Percentiles rank a stretch among this genome's conserved stretches.
phyloP scores from a whole-genome alignment of 176 grass and related monocot species.

The Rhynchospora tenuis region DNA sequence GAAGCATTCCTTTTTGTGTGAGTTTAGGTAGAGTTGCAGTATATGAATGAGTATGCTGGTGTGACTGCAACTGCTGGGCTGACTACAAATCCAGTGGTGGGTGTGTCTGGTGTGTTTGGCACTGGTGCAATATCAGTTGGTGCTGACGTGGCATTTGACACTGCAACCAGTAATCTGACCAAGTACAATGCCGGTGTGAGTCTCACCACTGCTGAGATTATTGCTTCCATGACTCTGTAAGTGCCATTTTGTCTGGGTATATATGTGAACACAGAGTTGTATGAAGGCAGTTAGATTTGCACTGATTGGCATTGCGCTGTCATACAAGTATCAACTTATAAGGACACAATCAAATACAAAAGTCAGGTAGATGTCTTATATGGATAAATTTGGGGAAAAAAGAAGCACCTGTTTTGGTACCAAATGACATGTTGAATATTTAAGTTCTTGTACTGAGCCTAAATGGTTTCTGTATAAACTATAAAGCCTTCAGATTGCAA shows the following conservation, averaged over 20 bases:
- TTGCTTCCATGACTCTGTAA: constrained; percentile 65
- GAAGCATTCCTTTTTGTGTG: constrained; percentile 3
- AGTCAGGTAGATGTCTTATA: too few species aligned
- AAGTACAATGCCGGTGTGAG: constrained; percentile 75
- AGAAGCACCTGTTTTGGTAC: background rate
- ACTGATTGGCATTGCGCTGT: background rate
- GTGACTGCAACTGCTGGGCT: constrained; percentile 56
- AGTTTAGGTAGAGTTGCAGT: constrained; percentile 66
- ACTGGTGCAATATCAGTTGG: constrained; percentile 56
- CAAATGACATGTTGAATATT: background rate
- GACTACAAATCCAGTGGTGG: constrained; percentile 68
- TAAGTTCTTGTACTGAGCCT: background rate
- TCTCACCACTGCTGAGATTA: constrained; percentile 50
- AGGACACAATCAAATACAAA: background rate
- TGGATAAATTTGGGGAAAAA: background rate
- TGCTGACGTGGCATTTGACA: constrained; percentile 71
- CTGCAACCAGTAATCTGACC: constrained; percentile 51
- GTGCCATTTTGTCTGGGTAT: constrained; percentile 9
- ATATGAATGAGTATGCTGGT: constrained; percentile 54
- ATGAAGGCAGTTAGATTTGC: background rate
- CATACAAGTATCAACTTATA: background rate
- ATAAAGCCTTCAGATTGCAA: background rate
- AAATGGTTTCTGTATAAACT: background rate
- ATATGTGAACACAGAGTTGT: background rate
- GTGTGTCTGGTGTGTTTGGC: constrained; percentile 66